phyloP scores from a whole-genome alignment of 2,329 filamentous ascomycete genomes.

The Colletotrichum cuscutae region DNA sequence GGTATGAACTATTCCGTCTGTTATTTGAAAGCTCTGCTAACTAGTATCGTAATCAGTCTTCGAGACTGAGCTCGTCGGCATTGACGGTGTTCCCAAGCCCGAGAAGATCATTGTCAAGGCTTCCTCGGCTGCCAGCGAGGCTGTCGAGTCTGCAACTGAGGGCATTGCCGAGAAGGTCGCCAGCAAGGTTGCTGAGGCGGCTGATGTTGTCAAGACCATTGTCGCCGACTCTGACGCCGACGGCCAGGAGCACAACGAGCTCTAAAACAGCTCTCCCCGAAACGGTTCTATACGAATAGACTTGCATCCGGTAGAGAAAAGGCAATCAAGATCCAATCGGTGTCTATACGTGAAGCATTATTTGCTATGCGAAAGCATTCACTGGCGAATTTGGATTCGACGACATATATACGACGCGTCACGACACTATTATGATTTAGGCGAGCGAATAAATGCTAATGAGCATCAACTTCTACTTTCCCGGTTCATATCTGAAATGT shows the following conservation, averaged over 20 bases:
- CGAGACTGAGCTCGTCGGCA: slow-evolving; percentile 89
- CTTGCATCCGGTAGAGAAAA: slow-evolving; percentile 10
- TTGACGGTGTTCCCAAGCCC: slow-evolving; percentile 74
- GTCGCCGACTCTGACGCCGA: slow-evolving; percentile 64
- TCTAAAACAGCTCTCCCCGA: slow-evolving; percentile 48
- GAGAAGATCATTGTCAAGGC: slow-evolving; percentile 57
- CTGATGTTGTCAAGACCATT: slow-evolving; percentile 62
- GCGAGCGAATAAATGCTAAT: slow-evolving; percentile 25
- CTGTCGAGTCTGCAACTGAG: slow-evolving; percentile 45
- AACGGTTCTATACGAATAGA: neutral
- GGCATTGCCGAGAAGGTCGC: slow-evolving; percentile 58
- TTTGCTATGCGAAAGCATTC: neutral
- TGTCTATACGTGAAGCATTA: neutral
- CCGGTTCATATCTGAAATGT: no score
- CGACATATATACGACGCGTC: slow-evolving; percentile 20
- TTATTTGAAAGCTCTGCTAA: neutral
- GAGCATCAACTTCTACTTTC: neutral
- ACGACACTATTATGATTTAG: slow-evolving; percentile 17
- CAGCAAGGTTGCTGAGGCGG: slow-evolving; percentile 57
- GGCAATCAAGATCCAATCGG: neutral
- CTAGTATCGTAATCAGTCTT: slow-evolving; percentile 68
- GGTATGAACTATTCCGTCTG: slow-evolving; percentile 53
- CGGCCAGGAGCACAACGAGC: slow-evolving; percentile 68
- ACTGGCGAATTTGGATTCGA: slow-evolving; percentile 11
- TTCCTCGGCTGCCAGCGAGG: slow-evolving; percentile 42